Evolutionary conservation across 2,329 filamentous ascomycete genomes (phyloP).

Genomic region (Stagonosporopsis vannaccii): DNA sequence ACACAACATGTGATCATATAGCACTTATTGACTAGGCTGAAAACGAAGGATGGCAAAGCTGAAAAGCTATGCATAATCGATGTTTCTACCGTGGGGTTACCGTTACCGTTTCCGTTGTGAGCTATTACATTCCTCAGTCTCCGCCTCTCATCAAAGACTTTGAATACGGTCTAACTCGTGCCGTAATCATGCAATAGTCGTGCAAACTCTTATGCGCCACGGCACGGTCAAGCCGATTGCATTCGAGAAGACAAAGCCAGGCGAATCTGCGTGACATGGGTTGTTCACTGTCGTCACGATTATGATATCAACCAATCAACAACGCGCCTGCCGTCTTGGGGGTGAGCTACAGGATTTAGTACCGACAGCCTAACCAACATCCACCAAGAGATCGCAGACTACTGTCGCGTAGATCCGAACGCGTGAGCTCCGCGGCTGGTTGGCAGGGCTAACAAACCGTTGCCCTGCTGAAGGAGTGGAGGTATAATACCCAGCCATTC

Average conservation of each 20-base stretch:
- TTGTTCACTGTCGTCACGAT: constrained; percentile 20
- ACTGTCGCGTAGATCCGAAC: constrained; percentile 20
- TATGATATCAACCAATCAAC: constrained; percentile 11
- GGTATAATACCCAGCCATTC: constrained; percentile 18
- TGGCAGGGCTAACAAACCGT: constrained; percentile 8
- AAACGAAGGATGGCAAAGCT: constrained; percentile 8
- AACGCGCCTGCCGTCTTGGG: constrained; percentile 13
- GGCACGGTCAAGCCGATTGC: constrained; percentile 17
- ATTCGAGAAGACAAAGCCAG: constrained; percentile 16
- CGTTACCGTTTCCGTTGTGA: constrained; percentile 5
- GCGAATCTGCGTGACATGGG: constrained; percentile 2
- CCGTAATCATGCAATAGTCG: constrained; percentile 11
- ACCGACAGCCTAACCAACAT: constrained; percentile 15
- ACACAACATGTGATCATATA: constrained; percentile 1
- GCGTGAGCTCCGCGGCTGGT: constrained; percentile 7
- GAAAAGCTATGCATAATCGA: not conserved
- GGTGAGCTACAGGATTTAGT: constrained; percentile 13
- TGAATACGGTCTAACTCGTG: constrained; percentile 9
- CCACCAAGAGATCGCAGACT: constrained; percentile 18
- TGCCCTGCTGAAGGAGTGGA: constrained; percentile 5
- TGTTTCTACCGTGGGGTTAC: not conserved
- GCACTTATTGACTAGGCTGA: constrained; percentile 1
- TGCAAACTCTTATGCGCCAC: constrained; percentile 18
- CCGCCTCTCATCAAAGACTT: constrained; percentile 5
- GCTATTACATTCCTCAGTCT: constrained; percentile 8